phyloP scores from a whole-genome alignment of 805 yeast species.

The Osmozyma mogii region DNA sequence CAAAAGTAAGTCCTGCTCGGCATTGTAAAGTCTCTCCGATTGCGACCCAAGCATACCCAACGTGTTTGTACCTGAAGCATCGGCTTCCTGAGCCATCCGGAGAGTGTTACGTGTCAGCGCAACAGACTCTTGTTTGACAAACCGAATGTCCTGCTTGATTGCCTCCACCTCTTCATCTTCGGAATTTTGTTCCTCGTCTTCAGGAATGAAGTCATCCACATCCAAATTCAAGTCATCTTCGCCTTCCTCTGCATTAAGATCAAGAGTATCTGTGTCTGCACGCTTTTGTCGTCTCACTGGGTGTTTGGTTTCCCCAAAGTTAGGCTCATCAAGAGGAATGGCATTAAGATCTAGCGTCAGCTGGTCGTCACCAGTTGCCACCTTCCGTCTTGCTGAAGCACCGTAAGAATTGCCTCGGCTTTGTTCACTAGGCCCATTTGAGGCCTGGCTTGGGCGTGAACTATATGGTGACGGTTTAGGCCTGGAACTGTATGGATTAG shows the following conservation, averaged over 20 bases:
- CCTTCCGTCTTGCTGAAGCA: conserved; percentile 1
- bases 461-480: too few species aligned
- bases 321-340: conserved; percentile 25
- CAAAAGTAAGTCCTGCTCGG: conserved; percentile 68
- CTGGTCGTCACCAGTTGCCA: conserved; percentile 14
- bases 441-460: too few species aligned
- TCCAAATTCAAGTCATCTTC: conserved; percentile 34
- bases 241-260: conserved; percentile 27
- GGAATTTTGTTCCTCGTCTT: conserved; percentile 33
- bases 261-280: conserved; percentile 17
- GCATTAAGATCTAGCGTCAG: conserved; percentile 33
- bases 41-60: conserved; percentile 93
- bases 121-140: conserved; percentile 80
- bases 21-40: conserved; percentile 72
- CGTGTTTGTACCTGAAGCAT: conserved; percentile 52
- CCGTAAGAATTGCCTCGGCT: neutral
- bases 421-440: neutral
- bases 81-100: conserved; percentile 41
- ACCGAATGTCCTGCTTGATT: conserved; percentile 73
- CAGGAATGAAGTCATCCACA: conserved; percentile 27
- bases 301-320: conserved; percentile 8
- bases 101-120: conserved; percentile 81
- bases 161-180: conserved; percentile 89
- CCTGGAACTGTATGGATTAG: neutral
- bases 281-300: conserved; percentile 14